Percentiles rank a stretch among this genome's conserved stretches.
Conservation (phyloP, 225 moss, liverwort and hornwort species). For the Pleurozium schreberi region DNA sequence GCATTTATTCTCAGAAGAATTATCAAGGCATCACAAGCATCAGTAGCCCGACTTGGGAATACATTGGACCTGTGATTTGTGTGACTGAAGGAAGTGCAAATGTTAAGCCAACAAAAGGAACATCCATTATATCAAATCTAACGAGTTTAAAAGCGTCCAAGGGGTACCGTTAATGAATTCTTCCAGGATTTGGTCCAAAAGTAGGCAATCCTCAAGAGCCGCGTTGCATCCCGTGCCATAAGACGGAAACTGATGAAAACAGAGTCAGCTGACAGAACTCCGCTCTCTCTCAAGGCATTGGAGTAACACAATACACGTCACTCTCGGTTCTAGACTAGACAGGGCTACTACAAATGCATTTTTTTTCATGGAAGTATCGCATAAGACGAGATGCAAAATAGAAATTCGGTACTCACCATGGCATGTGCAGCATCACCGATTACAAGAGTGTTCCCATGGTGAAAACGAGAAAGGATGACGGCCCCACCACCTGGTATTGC, state of each 20-base stretch:
- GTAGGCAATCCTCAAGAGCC: conserved; percentile 39
- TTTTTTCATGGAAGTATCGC: background rate
- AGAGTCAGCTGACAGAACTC: background rate
- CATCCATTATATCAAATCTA: background rate
- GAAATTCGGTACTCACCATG: conserved; percentile 16
- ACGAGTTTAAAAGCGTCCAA: background rate
- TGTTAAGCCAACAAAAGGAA: background rate
- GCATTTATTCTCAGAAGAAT: background rate
- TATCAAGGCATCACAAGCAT: background rate
- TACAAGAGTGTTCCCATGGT: conserved; percentile 21
- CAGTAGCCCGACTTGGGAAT: background rate
- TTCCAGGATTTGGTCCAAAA: conserved; percentile 25
- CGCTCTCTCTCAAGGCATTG: background rate
- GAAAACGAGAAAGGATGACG: conserved; percentile 37
- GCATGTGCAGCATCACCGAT: conserved; percentile 48
- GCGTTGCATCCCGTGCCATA: conserved; percentile 47
- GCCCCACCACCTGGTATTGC: conserved; percentile 27
- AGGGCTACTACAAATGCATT: background rate
- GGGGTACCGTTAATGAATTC: conserved; percentile 13
- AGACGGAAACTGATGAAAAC: conserved; percentile 19
- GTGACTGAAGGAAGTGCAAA: background rate
- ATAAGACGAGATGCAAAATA: background rate
- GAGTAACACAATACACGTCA: background rate
- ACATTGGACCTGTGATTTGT: background rate
- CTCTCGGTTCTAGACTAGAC: background rate